Percentiles rank a stretch among this genome's conserved stretches.
These are phyloP conservation scores for Boletus rubescentipes DNA, from an alignment of 768 basidiomycete genomes.

Conservation along the genomic window DNA sequence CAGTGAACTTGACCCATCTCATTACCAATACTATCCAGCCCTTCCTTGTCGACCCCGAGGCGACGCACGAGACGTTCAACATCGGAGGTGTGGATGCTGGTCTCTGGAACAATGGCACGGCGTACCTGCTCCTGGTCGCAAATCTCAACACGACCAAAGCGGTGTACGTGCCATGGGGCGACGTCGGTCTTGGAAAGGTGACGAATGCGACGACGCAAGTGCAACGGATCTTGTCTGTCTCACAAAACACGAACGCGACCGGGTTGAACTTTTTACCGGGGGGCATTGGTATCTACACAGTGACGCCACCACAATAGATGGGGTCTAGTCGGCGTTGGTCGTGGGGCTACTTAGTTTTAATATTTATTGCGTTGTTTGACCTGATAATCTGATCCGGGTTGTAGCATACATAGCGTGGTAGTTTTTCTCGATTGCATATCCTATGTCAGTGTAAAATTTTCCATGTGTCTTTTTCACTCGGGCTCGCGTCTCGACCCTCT, in stretches of 20 bases:
- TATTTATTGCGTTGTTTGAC: no score
- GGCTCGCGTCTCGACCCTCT: no score
- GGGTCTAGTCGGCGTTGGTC: no score
- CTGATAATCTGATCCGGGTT: background rate
- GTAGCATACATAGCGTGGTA: no score
- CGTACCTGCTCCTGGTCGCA: constrained; percentile 22
- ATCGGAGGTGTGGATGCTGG: constrained; percentile 25
- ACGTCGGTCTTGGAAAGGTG: constrained; percentile 15
- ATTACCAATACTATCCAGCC: constrained; percentile 14
- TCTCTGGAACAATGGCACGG: constrained; percentile 22
- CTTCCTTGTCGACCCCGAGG: constrained; percentile 19
- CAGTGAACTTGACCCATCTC: background rate
- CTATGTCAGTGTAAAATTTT: no score
- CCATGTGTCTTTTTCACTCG: no score
- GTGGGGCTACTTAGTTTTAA: no score
- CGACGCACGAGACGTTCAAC: constrained; percentile 4
- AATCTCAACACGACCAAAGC: background rate
- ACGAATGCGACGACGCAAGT: constrained; percentile 21
- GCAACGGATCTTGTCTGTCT: constrained; percentile 11
- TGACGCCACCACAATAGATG: background rate
- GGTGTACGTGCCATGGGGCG: constrained; percentile 18
- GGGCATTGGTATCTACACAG: constrained; percentile 25
- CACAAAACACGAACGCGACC: constrained; percentile 17
- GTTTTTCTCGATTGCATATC: no score
- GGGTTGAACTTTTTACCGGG: constrained; percentile 18